Evolutionary conservation across 352 stramenopile species (phyloP), one percentile per base, ranked within the genome.

Genomic region (Globisporangium mamillatum): DNA sequence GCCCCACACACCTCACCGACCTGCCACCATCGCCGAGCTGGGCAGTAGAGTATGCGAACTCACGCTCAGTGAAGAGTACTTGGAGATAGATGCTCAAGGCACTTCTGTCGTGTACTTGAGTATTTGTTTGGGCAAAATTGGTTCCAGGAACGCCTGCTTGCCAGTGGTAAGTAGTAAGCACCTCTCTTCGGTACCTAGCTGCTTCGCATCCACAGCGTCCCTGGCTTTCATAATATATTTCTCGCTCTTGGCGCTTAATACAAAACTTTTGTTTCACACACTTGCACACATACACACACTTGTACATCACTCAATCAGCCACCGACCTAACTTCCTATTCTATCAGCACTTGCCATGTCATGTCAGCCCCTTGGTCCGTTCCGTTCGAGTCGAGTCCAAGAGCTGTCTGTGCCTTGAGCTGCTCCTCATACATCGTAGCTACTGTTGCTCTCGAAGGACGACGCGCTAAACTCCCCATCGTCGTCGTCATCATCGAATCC

Each of bases 391-490:
- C 38, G 38, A 18, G 38, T 46, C 38, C 38, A 46, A 20, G 38
- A 6, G 18, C 12, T 20, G 12, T 20, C 36, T 36, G 32, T 36
- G 32, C 32, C 6, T 36, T 36, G 32, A 36, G 32, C 32, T 36
- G 32, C 44, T 52, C 44, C 5, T 64, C 27, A 64, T 41, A 64
- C 59, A 22, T 64, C 59, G 27, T 55, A 53, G 59, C 59, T 54
- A 18, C 59, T 64, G 59, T 55, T 54, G 41, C 59, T 64, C 24
- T 46, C 53, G 59, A 64, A 64, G 38, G 59, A 64, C 24, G 46
- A 52, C 38, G 59, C 25, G 14, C 25, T 41, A 41, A 55, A 56
- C 16, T 36, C 57, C 3, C 18, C 57, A n/a, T 63, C 59, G 10
- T 25, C 59, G 25, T 64, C 59, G 8, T 64, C 59, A 3, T 64